A percentile compares a stretch with the other conserved stretches of the same genome.
phyloP scores from a whole-genome alignment of 805 yeast species.

The Suhomyces prunicola region DNA sequence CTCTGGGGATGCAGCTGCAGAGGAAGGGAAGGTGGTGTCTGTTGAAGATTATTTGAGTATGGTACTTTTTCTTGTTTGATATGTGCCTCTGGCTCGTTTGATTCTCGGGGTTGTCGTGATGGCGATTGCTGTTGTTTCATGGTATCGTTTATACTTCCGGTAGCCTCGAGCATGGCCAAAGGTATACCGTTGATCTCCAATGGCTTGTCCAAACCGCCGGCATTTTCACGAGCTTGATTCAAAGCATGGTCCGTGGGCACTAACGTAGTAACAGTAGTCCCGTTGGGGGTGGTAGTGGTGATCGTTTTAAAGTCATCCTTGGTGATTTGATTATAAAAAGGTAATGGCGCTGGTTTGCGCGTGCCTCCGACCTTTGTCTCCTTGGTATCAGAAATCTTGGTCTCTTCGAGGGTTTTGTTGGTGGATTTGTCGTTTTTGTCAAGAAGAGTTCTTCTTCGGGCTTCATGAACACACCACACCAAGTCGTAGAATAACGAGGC shows the following conservation, averaged over 20 bases:
- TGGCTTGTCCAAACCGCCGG: slow-evolving; percentile 52
- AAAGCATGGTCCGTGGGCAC: slow-evolving; percentile 84
- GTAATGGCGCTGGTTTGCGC: slow-evolving; percentile 64
- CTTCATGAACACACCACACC: slow-evolving; percentile 94
- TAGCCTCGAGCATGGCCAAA: slow-evolving; percentile 69
- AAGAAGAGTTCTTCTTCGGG: slow-evolving; percentile 60
- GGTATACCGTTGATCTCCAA: slow-evolving; percentile 69
- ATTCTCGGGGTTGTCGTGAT: background rate
- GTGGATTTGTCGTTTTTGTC: slow-evolving; percentile 21
- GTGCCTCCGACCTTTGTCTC: slow-evolving; percentile 5
- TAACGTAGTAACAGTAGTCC: slow-evolving; percentile 84
- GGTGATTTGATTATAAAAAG: slow-evolving; percentile 86
- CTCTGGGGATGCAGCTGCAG: slow-evolving; percentile 5
- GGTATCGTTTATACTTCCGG: slow-evolving; percentile 55
- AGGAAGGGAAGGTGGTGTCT: slow-evolving; percentile 5
- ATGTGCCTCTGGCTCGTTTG: background rate
- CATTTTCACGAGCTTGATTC: slow-evolving; percentile 55
- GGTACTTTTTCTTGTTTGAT: background rate
- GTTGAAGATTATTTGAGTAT: background rate
- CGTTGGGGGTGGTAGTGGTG: slow-evolving; percentile 85
- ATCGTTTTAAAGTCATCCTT: slow-evolving; percentile 84
- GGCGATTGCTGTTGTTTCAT: background rate
- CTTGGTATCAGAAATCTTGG: slow-evolving; percentile 9
- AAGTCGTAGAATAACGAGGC: slow-evolving; percentile 89
- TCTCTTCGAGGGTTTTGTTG: slow-evolving; percentile 7